Base-by-base conservation (phyloP, 192 early-diverging fungal genomes). In the Allomyces macrogynus region DNA sequence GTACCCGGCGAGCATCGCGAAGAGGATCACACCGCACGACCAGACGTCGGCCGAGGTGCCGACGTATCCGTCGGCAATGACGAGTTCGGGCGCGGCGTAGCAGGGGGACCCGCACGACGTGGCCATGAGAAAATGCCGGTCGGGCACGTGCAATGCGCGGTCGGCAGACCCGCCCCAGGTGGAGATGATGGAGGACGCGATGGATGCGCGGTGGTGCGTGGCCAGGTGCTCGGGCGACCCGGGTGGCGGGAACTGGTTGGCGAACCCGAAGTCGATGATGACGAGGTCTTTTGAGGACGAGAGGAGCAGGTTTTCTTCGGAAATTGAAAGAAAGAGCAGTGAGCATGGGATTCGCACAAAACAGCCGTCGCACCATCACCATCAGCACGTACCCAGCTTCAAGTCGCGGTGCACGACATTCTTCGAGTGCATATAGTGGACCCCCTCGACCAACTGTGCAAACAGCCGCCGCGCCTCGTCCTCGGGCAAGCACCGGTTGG, bases 191-290 rank as follows among this genome's bases (percentile, higher is more conserved):
- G 32, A 40, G 4, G 32, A 40, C 32, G 32, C 32, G 7, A 40
- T 8, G 4, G 32, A 40, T 8, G 32, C 32, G 32, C 32, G 32
- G 32, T 40, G 32, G 32, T 40, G 32, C 32, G 32, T 40, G 49
- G 49, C 49, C 49, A 57, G 20, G 10, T 24, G 22, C 62, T 60
- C 42, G 27, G 42, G 16, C 62, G 24, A 24, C 27, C 12, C 16
- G 62, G 62, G 23, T 14, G 12, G 16, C 16, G 49, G 49, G 61
- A 90, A 89, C 76, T 89, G 85, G 67, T 93, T 95, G 22, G 95
- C 95, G 75, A 98, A 98, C 16, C 95, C 95, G 86, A 98, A 98
- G 71, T 98, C 95, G 11, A 93, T 95, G 74, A 98, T 96, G 66
- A 95, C 86, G 61, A 98, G 84, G 69, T 95, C 92, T 60, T 89